Conservation (phyloP, 2,329 filamentous ascomycete genomes). For the Ophiostoma himal-ulmi region DNA sequence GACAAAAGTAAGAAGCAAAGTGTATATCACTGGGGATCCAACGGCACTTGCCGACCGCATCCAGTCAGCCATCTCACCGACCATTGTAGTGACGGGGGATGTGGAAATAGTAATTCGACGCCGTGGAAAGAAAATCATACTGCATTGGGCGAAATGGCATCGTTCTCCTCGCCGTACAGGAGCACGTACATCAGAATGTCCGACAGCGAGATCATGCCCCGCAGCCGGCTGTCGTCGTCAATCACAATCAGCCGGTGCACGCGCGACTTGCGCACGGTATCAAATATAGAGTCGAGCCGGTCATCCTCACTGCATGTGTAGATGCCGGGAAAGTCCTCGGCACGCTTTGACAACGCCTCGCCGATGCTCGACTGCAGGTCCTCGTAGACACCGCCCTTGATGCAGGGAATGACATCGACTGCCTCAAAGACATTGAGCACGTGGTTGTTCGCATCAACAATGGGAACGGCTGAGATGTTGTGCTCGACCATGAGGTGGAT, state of each 20-base stretch:
- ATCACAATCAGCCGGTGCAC: slow-evolving; percentile 92
- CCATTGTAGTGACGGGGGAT: neutral
- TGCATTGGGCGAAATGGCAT: slow-evolving; percentile 27
- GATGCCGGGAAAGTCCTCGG: slow-evolving; percentile 90
- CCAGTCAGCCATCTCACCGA: neutral
- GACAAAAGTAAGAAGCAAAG: neutral
- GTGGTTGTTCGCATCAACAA: slow-evolving; percentile 69
- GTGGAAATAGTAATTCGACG: neutral
- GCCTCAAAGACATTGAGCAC: slow-evolving; percentile 97
- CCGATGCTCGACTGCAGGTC: slow-evolving; percentile 81
- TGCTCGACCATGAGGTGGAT: slow-evolving; percentile 88
- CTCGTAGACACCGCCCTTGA: slow-evolving; percentile 89
- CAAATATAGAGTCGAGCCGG: slow-evolving; percentile 89
- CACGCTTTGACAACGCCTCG: slow-evolving; percentile 78
- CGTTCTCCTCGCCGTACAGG: slow-evolving; percentile 65
- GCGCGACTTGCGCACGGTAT: slow-evolving; percentile 89
- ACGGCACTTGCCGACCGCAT: slow-evolving; percentile 8
- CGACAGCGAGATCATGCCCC: slow-evolving; percentile 85
- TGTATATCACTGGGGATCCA: neutral
- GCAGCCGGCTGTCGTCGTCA: slow-evolving; percentile 79
- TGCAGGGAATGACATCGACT: slow-evolving; percentile 92
- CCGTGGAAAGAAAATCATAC: slow-evolving; percentile 9
- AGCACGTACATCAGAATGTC: slow-evolving; percentile 96
- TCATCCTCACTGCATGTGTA: slow-evolving; percentile 93
- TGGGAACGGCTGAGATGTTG: slow-evolving; percentile 92